Percentiles rank a stretch among this genome's conserved stretches.
Evolutionary conservation across 306 rosid species (phyloP).

Genomic region (Betula pendula): DNA sequence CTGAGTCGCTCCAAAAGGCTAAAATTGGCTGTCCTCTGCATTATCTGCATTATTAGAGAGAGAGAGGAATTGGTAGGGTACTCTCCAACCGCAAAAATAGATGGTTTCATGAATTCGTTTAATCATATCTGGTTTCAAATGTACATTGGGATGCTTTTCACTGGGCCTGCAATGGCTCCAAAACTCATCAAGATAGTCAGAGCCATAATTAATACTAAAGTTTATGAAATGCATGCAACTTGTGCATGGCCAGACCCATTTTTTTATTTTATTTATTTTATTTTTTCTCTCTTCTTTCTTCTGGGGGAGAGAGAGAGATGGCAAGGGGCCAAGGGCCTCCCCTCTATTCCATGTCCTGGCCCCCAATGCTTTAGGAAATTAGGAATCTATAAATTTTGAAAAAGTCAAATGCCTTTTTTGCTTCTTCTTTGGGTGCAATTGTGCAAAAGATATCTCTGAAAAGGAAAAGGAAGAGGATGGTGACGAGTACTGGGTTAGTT

Average conservation of each 20-base stretch:
- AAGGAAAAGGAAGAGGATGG: constrained; percentile 7
- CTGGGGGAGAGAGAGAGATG: neutral
- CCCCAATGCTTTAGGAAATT: neutral
- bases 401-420: neutral
- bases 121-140: constrained; percentile 18
- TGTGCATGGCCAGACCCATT: neutral
- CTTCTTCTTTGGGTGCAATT: constrained; percentile 1
- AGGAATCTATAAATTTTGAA: neutral
- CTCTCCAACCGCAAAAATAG: constrained; percentile 7
- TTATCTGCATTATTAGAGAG: constrained; percentile 62
- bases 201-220: constrained; percentile 15
- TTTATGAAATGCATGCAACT: constrained; percentile 17
- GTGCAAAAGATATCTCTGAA: constrained; percentile 4
- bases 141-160: constrained; percentile 22
- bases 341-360: neutral
- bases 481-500: too few species aligned
- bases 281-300: neutral
- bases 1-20: constrained; percentile 56
- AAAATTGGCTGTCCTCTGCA: constrained; percentile 47
- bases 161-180: constrained; percentile 9
- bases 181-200: constrained; percentile 16
- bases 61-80: constrained; percentile 20
- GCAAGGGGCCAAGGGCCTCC: constrained; percentile 4
- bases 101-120: constrained; percentile 26
- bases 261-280: too few species aligned